Evolutionary conservation across 345 rosid genomes (phyloP).

Genomic region (Acer yangbiense): DNA sequence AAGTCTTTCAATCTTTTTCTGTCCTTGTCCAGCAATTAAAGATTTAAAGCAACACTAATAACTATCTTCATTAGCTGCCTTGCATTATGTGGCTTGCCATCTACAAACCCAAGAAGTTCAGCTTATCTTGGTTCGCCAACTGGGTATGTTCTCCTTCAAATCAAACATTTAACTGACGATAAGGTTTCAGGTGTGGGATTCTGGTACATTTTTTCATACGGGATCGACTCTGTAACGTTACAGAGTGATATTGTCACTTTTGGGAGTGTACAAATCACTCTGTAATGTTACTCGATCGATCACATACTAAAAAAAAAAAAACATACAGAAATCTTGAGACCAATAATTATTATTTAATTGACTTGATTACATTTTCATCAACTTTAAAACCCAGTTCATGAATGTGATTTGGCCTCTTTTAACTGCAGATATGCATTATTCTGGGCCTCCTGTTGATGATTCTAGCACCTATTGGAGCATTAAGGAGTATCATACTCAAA

Average conservation of each 20-base stretch:
- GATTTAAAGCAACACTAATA: background rate
- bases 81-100: conserved; percentile 77
- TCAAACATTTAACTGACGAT: too few species aligned
- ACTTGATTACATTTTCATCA: background rate
- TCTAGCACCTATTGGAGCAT: conserved; percentile 78
- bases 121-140: conserved; percentile 70
- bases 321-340: too few species aligned
- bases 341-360: background rate
- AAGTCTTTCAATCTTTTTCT: conserved; percentile 25
- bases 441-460: conserved; percentile 60
- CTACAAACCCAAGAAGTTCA: conserved; percentile 64
- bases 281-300: too few species aligned
- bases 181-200: too few species aligned
- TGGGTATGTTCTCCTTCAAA: conserved; percentile 47
- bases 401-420: background rate
- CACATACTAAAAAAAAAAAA: too few species aligned
- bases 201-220: too few species aligned
- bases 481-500: conserved; percentile 59
- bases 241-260: too few species aligned
- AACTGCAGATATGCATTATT: conserved; percentile 68
- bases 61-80: conserved; percentile 53
- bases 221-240: too few species aligned
- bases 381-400: background rate
- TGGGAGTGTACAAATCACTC: too few species aligned
- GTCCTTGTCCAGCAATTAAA: background rate